A percentile compares a stretch with the other conserved stretches of the same genome.
phyloP scores from a whole-genome alignment of 805 yeast genomes.

The Candida golubevii region DNA sequence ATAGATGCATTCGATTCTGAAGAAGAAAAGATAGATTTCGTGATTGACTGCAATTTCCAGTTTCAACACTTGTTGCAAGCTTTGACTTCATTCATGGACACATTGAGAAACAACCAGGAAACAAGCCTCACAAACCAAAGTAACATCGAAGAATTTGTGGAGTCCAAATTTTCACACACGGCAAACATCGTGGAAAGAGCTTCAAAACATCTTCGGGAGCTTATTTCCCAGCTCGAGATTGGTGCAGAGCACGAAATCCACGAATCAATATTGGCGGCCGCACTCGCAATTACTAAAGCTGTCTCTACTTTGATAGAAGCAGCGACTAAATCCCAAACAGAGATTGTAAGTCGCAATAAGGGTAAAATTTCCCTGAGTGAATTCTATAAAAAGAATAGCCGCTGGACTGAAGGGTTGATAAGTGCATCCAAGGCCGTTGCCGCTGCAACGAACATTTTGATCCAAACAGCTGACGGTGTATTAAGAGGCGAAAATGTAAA shows the following conservation, averaged over 20 bases:
- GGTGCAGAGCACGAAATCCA: constrained; percentile 64
- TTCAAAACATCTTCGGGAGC: constrained; percentile 49
- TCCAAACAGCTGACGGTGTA: constrained; percentile 84
- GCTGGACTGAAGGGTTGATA: constrained; percentile 92
- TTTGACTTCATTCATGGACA: constrained; percentile 52
- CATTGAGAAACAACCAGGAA: constrained; percentile 34
- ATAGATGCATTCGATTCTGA: constrained; percentile 52
- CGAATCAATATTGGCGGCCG: constrained; percentile 72
- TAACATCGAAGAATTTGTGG: constrained; percentile 68
- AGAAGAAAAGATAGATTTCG: constrained; percentile 66
- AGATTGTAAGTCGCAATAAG: constrained; percentile 68
- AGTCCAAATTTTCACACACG: constrained; percentile 67
- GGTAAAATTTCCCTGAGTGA: constrained; percentile 65
- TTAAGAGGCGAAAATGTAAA: constrained; percentile 58
- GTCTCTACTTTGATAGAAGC: constrained; percentile 67
- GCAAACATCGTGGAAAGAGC: constrained; percentile 68
- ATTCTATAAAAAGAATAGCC: constrained; percentile 78
- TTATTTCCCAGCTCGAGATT: constrained; percentile 51
- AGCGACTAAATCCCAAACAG: constrained; percentile 76
- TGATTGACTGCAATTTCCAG: constrained; percentile 68
- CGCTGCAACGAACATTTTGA: constrained; percentile 72
- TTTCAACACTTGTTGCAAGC: constrained; percentile 69
- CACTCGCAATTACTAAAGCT: constrained; percentile 76
- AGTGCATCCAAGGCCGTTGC: constrained; percentile 89
- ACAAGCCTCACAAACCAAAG: constrained; percentile 31